These are phyloP conservation scores for Umbelopsis sp. DNA, from an alignment of 192 early-diverging fungal genomes.

Conservation along the genomic window DNA sequence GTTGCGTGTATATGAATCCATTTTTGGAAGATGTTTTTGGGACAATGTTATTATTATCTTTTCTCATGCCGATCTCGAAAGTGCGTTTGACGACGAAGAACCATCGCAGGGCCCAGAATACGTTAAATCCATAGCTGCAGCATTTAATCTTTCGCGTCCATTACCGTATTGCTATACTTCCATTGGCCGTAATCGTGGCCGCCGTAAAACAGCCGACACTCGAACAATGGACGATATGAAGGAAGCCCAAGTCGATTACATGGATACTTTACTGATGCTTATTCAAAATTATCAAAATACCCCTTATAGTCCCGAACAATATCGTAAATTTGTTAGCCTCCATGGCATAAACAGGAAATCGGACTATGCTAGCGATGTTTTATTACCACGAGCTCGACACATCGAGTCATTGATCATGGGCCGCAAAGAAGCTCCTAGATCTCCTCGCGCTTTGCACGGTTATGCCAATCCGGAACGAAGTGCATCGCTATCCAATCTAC, in stretches of 20 bases:
- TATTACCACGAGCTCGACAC: not conserved
- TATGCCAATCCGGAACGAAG: not conserved
- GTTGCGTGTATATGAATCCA: constrained; percentile 19
- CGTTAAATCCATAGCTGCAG: constrained; percentile 1
- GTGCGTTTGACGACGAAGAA: constrained; percentile 6
- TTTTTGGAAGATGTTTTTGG: constrained; percentile 21
- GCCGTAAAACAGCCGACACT: not conserved
- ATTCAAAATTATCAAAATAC: not conserved
- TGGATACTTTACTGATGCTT: constrained; percentile 8
- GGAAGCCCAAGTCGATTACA: constrained; percentile 15
- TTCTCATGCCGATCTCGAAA: constrained; percentile 24
- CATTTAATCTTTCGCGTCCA: not conserved
- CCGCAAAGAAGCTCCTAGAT: not conserved
- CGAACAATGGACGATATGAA: constrained; percentile 19
- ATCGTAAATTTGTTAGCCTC: not conserved
- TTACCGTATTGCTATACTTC: constrained; percentile 24
- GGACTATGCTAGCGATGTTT: not conserved
- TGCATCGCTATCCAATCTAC: constrained; percentile 4
- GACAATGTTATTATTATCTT: constrained; percentile 26
- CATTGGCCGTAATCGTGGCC: constrained; percentile 5
- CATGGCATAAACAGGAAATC: not conserved
- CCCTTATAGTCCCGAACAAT: constrained; percentile 4
- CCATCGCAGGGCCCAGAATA: not conserved
- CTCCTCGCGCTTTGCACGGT: not conserved
- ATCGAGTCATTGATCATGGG: not conserved